Base-by-base conservation (phyloP, 768 basidiomycete genomes). In the Hygrophoropsis aurantiaca region DNA sequence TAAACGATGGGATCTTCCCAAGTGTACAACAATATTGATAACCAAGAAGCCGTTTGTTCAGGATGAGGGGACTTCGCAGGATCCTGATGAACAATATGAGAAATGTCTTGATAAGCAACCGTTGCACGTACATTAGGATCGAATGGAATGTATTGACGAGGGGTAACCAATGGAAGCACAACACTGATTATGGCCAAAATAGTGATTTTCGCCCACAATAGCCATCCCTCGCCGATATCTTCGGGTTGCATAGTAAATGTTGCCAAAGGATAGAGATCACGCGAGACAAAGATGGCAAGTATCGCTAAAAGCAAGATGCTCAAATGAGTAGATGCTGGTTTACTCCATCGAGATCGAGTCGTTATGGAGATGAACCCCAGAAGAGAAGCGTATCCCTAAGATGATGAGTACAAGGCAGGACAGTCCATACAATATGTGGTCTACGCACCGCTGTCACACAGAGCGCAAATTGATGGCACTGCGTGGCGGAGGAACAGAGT, bases 251-350 rank as follows among this genome's bases (percentile, higher is more conserved):
- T 63, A 15, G 68, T 71, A 60, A 70, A 84, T 0, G 82, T 85
- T 15, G 73, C 64, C 8, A 85, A 56, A 13, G 85, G 85, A 60
- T 72, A 83, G 5, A 87, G 41, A 55, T 81, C 77, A 16, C 84
- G 74, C 54, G 81, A 82, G 30, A 65, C 63, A 54, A 74, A 85
- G 8, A 82, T 69, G 9, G 54, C 53, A 58, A 79, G 77, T 4
- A 68, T 68, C 21, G 67, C 62, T 15, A 81, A 52, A 9, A 84
- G 61, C 1, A 85, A 54, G 16, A 66, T 58, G 46, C 73, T 72
- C 51, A 80, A 61, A 55, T 85, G 84, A 9, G 61, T 46, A 19
- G 44, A 46, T 19, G 61, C 57, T 15, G 63, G 56, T 8, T 55
- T 46, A 25, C 67, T 67, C 42, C 68, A 59, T 6, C 55, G 58